Base-by-base conservation (phyloP, 2,329 filamentous ascomycete genomes). In the Fusarium musae region DNA sequence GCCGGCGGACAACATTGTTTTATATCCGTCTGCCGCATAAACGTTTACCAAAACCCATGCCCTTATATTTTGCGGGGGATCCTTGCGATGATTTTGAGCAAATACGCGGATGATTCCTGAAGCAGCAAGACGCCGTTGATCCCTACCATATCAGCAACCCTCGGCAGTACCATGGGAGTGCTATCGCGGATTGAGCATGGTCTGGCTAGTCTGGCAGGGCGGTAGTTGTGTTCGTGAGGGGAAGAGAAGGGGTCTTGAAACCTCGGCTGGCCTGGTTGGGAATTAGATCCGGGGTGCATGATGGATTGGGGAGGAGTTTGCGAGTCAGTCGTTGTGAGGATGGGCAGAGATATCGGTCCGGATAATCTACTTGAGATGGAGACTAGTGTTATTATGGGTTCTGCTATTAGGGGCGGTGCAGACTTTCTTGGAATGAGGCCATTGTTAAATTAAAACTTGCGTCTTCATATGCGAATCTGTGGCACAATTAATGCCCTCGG, bases 211-310 rank as follows among this genome's bases (percentile, higher is more conserved):
- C n/a, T 47, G 21, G n/a, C 34, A 57, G 17, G 12, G 58, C 63
- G 68, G 69, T 54, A 72, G 68, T 72, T 72, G 49, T 7, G 32
- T 17, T 39, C 34, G 52, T 53, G 47, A 36, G 56, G 37, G 54
- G 44, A 43, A 21, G 47, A 54, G 56, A 39, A 54, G 34, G 46
- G n/a, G 28, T 47, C 11, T 19, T 46, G n/a, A 62, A 66, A 70
- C 67, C 68, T 70, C 67, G 68, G 68, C 44, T 59, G 69, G n/a
- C 61, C 57, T 13, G 21, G 61, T 49, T 70, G 43, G 68, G 62
- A 62, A 53, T 11, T 34, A 42, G 32, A 66, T 61, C 66, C 60
- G 66, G 60, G 67, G 60, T 66, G 40, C 64, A 69, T 67, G 2
- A 42, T 32, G 21, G 13, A 56, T 47, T 30, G 21, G 39, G 66